phyloP scores from a whole-genome alignment of 1,284 basidiomycete genomes.

The Microstroma glucosiphilum region DNA sequence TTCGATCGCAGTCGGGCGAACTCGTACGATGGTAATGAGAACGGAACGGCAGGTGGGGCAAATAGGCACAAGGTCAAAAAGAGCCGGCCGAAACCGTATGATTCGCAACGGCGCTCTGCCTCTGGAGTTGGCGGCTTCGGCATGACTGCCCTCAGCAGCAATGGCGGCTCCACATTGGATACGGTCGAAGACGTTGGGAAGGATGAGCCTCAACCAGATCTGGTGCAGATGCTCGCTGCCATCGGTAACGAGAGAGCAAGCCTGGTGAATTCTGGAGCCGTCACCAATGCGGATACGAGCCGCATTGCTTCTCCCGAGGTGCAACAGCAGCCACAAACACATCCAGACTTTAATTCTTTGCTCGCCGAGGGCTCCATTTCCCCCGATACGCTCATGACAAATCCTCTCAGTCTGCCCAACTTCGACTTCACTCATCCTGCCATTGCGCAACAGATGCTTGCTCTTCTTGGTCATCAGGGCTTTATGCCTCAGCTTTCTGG shows the following conservation, averaged over 20 bases:
- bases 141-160: neutral
- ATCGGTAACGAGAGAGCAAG: conserved; percentile 9
- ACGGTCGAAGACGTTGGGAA: neutral
- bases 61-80: neutral
- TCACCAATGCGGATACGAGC: neutral
- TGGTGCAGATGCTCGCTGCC: neutral
- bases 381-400: conserved; percentile 30
- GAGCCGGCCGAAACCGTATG: conserved; percentile 1
- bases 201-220: neutral
- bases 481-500: conserved; percentile 41
- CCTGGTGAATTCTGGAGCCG: conserved; percentile 16
- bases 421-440: conserved; percentile 34
- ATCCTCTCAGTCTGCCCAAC: conserved; percentile 37
- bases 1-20: conserved; percentile 5
- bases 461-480: conserved; percentile 57
- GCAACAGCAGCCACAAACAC: conserved; percentile 5
- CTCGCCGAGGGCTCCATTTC: conserved; percentile 38
- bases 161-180: neutral
- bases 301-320: conserved; percentile 6
- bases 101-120: neutral
- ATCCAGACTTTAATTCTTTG: neutral
- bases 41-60: neutral
- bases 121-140: neutral
- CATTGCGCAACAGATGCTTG: conserved; percentile 57
- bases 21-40: neutral